Evolutionary conservation across 169 alveolate genomes (phyloP), one percentile per base, ranked within the genome.

Genomic region (Plasmodium ovale): DNA sequence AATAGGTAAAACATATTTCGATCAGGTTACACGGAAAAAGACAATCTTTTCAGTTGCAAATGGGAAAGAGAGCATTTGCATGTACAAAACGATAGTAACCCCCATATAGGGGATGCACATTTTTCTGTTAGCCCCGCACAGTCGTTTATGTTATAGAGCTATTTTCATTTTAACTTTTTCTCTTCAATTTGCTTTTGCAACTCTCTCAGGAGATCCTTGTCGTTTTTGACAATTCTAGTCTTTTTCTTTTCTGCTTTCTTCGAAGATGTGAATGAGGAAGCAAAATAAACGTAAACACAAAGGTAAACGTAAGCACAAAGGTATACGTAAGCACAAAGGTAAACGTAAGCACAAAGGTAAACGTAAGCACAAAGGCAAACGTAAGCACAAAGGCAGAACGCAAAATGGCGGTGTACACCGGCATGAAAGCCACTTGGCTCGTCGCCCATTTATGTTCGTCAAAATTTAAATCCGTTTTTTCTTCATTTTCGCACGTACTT

Each of bases 101-200:
- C n/a, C n/a, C n/a, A n/a, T n/a, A n/a, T n/a, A n/a, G n/a, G n/a
- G n/a, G n/a, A n/a, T n/a, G n/a, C n/a, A n/a, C n/a, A n/a, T n/a
- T n/a, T n/a, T n/a, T n/a, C n/a, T n/a, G n/a, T n/a, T n/a, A n/a
- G n/a, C n/a, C n/a, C n/a, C n/a, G n/a, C n/a, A n/a, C n/a, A n/a
- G n/a, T n/a, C n/a, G n/a, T n/a, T n/a, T n/a, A n/a, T n/a, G n/a
- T n/a, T 44, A 1, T 44, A 0, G 10, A 14, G 7, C 3, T 56
- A 54, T 56, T 56, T 72, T 39, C 9, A 5, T 4, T 60, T 35
- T 74, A 74, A 74, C 88, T 60, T 74, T 60, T 74, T 74, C 44
- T 74, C 88, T 21, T 60, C 73, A 27, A 62, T 74, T 67, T 74
- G 88, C 16, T 74, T 74, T 74, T 74, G 42, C 16, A 74, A 44